Base-by-base conservation (phyloP, 1,284 basidiomycete species). In the Ceratobasidium sp. region DNA sequence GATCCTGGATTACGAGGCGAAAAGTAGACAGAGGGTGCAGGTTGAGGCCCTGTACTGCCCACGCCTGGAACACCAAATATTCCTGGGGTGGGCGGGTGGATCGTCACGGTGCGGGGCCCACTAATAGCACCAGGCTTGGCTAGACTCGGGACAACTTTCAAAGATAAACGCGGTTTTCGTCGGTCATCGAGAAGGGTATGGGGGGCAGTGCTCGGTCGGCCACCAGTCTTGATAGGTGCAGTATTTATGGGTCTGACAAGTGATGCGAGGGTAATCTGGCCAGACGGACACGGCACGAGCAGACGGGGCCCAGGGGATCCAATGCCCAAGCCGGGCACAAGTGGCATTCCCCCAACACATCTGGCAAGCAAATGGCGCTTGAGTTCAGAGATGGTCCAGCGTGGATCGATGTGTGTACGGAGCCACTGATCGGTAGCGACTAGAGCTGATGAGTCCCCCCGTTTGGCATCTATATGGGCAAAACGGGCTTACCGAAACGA, bases 341-440 rank as follows among this genome's bases (percentile, higher is more conserved):
- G 59, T 2, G 47, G 47, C 9, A 62, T 47, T 6, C 19, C 59
- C 11, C 59, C 59, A 21, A 62, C 59, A n/a, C 59, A 62, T 62
- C 47, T 7, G 1, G 59, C 59, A 14, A 62, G 47, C 11, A 62
- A 23, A 27, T 62, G 59, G 8, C 47, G 6, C 49, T 62, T 62
- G 59, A 62, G 59, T 27, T 62, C 59, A n/a, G 21, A 52, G 16
- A 62, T 29, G 2, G 47, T 52, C 59, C 59, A 62, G 13, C 5
- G 13, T 11, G 59, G 59, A 29, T 62, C 47, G n/a, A 52, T 33
- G 46, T 62, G 59, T 13, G 59, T 52, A 13, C 59, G 46, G 2
- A 62, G 30, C 59, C 59, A 62, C 42, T 62, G 59, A 47, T 62
- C 59, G 23, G 59, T 62, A 1, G 49, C 30, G 6, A 62, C 59